phyloP scores from a whole-genome alignment of 192 early-diverging fungal genomes.

The Coemansia sp. region DNA sequence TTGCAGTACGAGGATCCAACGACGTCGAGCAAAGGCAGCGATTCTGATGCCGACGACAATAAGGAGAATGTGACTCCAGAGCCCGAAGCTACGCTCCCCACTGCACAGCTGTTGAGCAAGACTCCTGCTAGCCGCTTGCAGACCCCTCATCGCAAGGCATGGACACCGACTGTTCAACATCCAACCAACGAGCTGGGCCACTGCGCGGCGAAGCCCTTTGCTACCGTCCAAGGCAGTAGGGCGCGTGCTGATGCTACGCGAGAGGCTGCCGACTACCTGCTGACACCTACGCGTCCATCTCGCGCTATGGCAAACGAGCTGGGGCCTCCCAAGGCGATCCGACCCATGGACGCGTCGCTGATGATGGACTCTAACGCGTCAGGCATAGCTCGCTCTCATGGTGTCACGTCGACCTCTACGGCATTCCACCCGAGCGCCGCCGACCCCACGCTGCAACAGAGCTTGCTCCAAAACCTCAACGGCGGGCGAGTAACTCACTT shows the following conservation, averaged over 20 bases:
- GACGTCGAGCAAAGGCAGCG: constrained; percentile 54
- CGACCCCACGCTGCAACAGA: constrained; percentile 46
- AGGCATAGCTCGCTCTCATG: constrained; percentile 35
- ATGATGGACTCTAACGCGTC: constrained; percentile 56
- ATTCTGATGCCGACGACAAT: constrained; percentile 45
- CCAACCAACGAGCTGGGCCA: not conserved
- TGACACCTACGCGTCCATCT: constrained; percentile 42
- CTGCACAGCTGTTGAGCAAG: constrained; percentile 39
- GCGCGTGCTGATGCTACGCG: constrained; percentile 3
- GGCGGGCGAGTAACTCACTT: constrained; percentile 49
- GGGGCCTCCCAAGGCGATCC: not conserved
- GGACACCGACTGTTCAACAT: constrained; percentile 19
- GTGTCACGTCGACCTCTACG: constrained; percentile 47
- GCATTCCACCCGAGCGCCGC: constrained; percentile 39
- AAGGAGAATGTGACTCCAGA: constrained; percentile 55
- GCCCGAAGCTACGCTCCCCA: constrained; percentile 43
- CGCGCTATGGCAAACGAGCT: constrained; percentile 2
- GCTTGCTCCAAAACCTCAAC: constrained; percentile 48
- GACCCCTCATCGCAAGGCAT: constrained; percentile 34
- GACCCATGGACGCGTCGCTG: constrained; percentile 6
- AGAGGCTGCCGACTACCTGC: constrained; percentile 7
- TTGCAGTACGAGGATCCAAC: constrained; percentile 58
- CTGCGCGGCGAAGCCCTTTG: constrained; percentile 2
- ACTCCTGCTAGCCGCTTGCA: constrained; percentile 40
- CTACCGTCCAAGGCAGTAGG: not conserved